Evolutionary conservation across 2,329 filamentous ascomycete genomes (phyloP), one percentile per base, ranked within the genome.

Genomic region (Diaporthe destruens): DNA sequence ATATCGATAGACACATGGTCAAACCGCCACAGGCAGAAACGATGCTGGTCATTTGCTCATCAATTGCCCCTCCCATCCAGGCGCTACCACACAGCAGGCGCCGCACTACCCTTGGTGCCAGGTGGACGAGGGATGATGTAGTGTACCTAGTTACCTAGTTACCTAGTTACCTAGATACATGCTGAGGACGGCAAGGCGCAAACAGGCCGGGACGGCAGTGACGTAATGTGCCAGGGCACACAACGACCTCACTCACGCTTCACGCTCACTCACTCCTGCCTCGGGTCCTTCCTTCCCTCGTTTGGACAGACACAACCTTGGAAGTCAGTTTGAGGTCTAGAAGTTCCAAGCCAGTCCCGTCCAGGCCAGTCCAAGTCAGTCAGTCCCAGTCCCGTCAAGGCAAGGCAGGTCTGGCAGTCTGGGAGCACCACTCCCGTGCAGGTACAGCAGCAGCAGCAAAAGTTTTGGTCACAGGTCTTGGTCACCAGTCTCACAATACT

Each of bases 161-260:
- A n/a, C n/a, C n/a, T n/a, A n/a, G n/a, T n/a, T 14, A n/a, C 12
- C 16, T 16, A 32, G 57, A 20, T n/a, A 47, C 39, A 20, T 42
- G 39, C 34, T 25, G 20, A 23, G 32, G 57, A 12, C 57, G 25
- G 39, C 42, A 49, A 49, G 59, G 42, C 29, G 42, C 59, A n/a
- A n/a, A 7, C 59, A 34, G 12, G 42, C 20, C 25, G 25, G 42
- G 42, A 25, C 44, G 39, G 39, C 32, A 49, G 61, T 66, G 61
- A 66, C 61, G 61, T 66, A 53, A 66, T 66, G 61, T 53, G 61
- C 47, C 32, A 25, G 32, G n/a, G 39, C 29, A n/a, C 29, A 61
- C 57, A 61, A 59, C 56, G 6, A 6, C 42, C 42, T 18, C 42
- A 14, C 36, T 9, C 36, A 9, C 36, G 12, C 34, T 25, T 44